These are phyloP conservation scores for Claviceps sp. DNA, from an alignment of 2,329 filamentous ascomycete species.

Conservation along the genomic window DNA sequence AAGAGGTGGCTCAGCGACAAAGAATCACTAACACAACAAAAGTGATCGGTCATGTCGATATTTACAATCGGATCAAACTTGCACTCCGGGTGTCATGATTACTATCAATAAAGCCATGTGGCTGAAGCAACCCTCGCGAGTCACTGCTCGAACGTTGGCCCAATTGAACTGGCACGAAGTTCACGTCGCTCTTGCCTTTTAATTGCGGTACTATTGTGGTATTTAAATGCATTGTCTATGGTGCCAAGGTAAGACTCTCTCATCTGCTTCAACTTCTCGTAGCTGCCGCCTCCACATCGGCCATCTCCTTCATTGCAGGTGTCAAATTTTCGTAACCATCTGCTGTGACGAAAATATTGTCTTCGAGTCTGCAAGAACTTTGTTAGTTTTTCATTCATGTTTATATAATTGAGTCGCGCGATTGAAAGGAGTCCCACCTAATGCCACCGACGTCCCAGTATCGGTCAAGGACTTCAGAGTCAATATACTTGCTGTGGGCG, in stretches of 20 bases:
- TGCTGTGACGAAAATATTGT: constrained; percentile 60
- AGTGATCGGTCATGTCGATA: too few species aligned
- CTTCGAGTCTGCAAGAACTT: constrained; percentile 36
- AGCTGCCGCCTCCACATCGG: constrained; percentile 36
- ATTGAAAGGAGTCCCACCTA: constrained; percentile 28
- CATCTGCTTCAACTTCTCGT: not conserved
- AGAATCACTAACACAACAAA: too few species aligned
- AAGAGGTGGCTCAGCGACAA: too few species aligned
- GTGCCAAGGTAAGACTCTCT: not conserved
- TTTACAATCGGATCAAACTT: too few species aligned
- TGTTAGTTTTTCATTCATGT: not conserved
- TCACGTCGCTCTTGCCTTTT: too few species aligned
- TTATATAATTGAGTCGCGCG: not conserved
- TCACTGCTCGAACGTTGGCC: too few species aligned
- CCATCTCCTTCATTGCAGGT: constrained; percentile 53
- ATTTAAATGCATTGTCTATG: not conserved
- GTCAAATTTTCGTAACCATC: constrained; percentile 61
- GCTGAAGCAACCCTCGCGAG: too few species aligned
- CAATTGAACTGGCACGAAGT: too few species aligned
- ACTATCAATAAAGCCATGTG: too few species aligned
- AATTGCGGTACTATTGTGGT: too few species aligned
- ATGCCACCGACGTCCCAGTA: constrained; percentile 78
- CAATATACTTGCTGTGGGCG: constrained; percentile 62
- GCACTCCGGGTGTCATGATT: too few species aligned
- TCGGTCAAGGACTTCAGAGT: constrained; percentile 54